These are phyloP conservation scores for Aspergillus bridgeri DNA, from an alignment of 495 filamentous ascomycete species.

Conservation along the genomic window DNA sequence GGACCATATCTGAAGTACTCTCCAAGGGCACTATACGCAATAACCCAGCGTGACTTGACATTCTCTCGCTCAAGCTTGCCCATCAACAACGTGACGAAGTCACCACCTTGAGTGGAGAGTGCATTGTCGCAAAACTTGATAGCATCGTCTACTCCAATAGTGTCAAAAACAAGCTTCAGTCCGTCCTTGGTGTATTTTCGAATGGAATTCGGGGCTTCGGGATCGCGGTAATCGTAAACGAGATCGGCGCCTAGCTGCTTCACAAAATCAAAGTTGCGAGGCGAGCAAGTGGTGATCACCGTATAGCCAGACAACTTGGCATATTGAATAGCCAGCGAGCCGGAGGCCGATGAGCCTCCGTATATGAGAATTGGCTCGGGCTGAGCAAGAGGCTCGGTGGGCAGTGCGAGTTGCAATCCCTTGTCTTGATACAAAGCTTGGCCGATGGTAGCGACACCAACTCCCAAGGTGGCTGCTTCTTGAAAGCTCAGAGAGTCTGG, in stretches of 20 bases:
- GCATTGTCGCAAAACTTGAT: conserved; percentile 26
- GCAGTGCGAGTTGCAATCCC: conserved; percentile 12
- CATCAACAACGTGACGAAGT: conserved; percentile 13
- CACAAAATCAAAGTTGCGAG: conserved; percentile 25
- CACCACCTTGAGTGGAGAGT: conserved; percentile 20
- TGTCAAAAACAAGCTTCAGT: conserved; percentile 27
- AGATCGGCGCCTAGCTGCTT: conserved; percentile 25
- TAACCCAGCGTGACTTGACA: conserved; percentile 20
- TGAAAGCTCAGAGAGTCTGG: conserved; percentile 48
- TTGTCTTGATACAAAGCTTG: conserved; percentile 16
- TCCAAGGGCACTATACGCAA: conserved; percentile 30
- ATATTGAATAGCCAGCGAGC: conserved; percentile 50
- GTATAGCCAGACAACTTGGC: conserved; percentile 37
- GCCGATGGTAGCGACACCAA: conserved; percentile 39
- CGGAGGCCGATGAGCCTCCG: conserved; percentile 47
- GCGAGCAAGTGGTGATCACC: conserved; percentile 35
- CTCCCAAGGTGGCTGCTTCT: conserved; percentile 47
- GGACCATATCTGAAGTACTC: conserved; percentile 27
- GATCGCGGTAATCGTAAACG: conserved; percentile 27
- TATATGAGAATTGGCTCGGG: conserved; percentile 43
- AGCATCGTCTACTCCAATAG: conserved; percentile 15
- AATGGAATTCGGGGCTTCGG: conserved; percentile 14
- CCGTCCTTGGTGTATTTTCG: conserved; percentile 21
- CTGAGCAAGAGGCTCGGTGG: neutral
- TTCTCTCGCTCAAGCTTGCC: conserved; percentile 21